A percentile compares a stretch with the other conserved stretches of the same genome.
Conservation (phyloP, 306 rosid species). For the Arachis hypogaea region DNA sequence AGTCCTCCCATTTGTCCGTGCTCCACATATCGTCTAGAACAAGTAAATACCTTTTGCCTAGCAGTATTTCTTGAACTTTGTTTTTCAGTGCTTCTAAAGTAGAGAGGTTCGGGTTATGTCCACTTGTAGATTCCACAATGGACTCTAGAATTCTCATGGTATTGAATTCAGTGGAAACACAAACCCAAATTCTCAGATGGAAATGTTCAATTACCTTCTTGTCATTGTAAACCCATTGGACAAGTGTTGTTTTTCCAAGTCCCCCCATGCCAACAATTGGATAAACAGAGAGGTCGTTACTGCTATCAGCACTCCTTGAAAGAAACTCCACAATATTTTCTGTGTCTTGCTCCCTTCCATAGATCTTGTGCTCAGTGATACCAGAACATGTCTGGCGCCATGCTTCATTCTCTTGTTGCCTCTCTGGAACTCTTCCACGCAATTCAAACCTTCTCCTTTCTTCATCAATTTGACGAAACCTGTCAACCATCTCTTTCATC, state of each 20-base stretch:
- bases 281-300: background rate
- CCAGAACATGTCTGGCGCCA: constrained; percentile 34
- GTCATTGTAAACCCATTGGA: constrained; percentile 22
- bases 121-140: constrained; percentile 29
- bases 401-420: background rate
- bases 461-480: constrained; percentile 1
- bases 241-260: constrained; percentile 33
- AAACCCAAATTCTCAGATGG: constrained; percentile 33
- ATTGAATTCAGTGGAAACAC: constrained; percentile 27
- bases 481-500: constrained; percentile 4
- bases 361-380: background rate
- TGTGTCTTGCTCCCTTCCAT: constrained; percentile 26
- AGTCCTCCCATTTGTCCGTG: constrained; percentile 21
- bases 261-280: constrained; percentile 30
- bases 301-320: background rate
- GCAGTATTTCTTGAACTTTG: too few species aligned
- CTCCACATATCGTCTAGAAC: too few species aligned
- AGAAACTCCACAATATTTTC: constrained; percentile 27
- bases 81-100: too few species aligned
- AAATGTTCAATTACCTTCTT: constrained; percentile 11
- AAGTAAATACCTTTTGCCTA: too few species aligned
- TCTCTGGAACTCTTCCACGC: background rate
- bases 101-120: background rate
- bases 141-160: constrained; percentile 12
- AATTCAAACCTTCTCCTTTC: constrained; percentile 34